Base-by-base conservation (phyloP, 164 flowering plant genomes). In the Sextonia rubra region DNA sequence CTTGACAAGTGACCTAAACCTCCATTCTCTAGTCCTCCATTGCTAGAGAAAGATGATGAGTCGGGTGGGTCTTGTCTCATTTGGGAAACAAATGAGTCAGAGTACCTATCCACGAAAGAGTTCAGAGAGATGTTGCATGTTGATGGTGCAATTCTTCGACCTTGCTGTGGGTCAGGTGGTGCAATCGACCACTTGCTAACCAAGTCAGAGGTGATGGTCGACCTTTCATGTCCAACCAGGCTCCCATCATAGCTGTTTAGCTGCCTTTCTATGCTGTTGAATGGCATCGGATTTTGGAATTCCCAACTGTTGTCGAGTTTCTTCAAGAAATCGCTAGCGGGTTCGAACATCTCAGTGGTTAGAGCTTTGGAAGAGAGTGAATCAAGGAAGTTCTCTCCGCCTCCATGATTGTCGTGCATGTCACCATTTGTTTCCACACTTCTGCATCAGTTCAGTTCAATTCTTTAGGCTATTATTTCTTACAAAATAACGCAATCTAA, bases 101-200 rank as follows among this genome's bases (percentile, higher is more conserved):
- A 70, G 75, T 76, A 68, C 3, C 76, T 78, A 37, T 77, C 76
- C 22, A 65, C 62, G n/a, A 80, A 72, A 69, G 78, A 62, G 27
- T 71, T 73, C 52, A 78, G 32, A n/a, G 81, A 76, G 24, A 74
- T 79, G 49, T 77, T 75, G 71, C 79, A 61, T 32, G 81, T 4
- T 49, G 75, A 66, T 47, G 77, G 64, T 32, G 76, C 75, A 58
- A 71, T 69, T 1, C 77, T 85, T 55, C 63, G 61, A 63, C 75
- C 27, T 17, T 64, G 55, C 11, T 85, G 79, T 3, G 87, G 83
- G 66, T 76, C 75, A 1, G 88, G 88, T 1, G 87, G 90, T 22
- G 90, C 89, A 75, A 86, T 86, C 3, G 90, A 86, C 91, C 88
- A 86, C 73, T 82, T 77, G 76, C 77, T 82, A 47, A 83, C 87